These are phyloP conservation scores for Stephania japonica DNA, from an alignment of 164 flowering plant species.

Conservation along the genomic window DNA sequence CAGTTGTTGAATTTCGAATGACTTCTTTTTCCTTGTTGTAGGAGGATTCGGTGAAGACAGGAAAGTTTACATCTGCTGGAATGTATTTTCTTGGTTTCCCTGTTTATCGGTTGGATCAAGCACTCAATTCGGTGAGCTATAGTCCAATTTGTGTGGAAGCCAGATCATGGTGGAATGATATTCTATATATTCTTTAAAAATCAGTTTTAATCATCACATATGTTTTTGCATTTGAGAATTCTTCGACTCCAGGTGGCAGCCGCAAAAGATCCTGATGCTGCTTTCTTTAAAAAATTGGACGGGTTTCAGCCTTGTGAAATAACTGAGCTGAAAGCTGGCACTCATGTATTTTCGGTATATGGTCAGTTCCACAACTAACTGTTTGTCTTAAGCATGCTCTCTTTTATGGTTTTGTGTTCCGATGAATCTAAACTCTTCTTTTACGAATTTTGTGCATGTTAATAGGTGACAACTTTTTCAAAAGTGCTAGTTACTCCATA, in stretches of 20 bases:
- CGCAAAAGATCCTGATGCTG: conserved; percentile 85
- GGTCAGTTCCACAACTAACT: conserved; percentile 39
- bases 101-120: conserved; percentile 78
- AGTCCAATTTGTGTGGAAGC: background rate
- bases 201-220: conserved; percentile 1
- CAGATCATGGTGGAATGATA: background rate
- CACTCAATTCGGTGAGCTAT: conserved; percentile 53
- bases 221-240: conserved; percentile 4
- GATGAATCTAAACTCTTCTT: conserved; percentile 1
- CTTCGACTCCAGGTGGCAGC: conserved; percentile 49
- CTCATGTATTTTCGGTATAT: conserved; percentile 94
- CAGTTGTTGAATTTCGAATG: background rate
- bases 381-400: background rate
- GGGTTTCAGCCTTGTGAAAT: conserved; percentile 97
- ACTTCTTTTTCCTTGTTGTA: conserved; percentile 21
- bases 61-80: conserved; percentile 91
- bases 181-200: background rate
- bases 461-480: conserved; percentile 96
- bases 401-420: background rate
- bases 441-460: background rate
- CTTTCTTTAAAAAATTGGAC: conserved; percentile 87
- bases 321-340: conserved; percentile 84
- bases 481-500: conserved; percentile 77
- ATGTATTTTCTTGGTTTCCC: conserved; percentile 96
- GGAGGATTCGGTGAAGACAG: conserved; percentile 90